These are phyloP conservation scores for Podospora pseudocomata DNA, from an alignment of 495 filamentous ascomycete species.

Conservation along the genomic window DNA sequence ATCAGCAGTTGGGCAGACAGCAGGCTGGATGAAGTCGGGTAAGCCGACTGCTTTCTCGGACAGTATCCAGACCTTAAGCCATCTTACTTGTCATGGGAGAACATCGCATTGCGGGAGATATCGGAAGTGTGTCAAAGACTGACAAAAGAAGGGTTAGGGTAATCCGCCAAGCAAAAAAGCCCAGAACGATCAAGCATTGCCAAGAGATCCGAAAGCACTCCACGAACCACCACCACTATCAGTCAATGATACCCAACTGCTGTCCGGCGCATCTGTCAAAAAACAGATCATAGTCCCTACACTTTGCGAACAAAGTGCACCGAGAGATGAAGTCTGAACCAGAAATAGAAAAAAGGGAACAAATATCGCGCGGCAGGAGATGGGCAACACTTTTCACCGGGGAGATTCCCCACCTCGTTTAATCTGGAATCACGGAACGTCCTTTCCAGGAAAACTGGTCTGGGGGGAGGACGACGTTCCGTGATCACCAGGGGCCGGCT, in stretches of 20 bases:
- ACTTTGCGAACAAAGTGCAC: not conserved
- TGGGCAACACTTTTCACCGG: not conserved
- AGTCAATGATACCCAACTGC: not conserved
- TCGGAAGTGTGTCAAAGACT: not conserved
- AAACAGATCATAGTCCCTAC: not conserved
- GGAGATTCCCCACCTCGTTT: constrained; percentile 1
- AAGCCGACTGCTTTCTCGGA: not conserved
- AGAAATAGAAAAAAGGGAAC: not conserved
- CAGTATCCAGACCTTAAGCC: not conserved
- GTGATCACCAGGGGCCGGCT: not conserved
- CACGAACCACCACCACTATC: not conserved
- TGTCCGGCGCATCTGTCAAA: not conserved
- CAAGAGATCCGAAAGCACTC: not conserved
- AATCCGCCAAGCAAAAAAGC: not conserved
- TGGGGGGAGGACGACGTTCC: not conserved
- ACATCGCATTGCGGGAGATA: not conserved
- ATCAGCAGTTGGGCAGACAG: not conserved
- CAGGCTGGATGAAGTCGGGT: not conserved
- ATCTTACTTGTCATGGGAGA: not conserved
- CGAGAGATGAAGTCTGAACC: not conserved
- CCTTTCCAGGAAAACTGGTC: not conserved
- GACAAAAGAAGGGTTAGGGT: not conserved
- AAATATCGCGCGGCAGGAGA: not conserved
- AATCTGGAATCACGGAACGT: constrained; percentile 5
- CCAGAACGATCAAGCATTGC: not conserved